Conservation (phyloP, 345 rosid species). For the Viola odorata region DNA sequence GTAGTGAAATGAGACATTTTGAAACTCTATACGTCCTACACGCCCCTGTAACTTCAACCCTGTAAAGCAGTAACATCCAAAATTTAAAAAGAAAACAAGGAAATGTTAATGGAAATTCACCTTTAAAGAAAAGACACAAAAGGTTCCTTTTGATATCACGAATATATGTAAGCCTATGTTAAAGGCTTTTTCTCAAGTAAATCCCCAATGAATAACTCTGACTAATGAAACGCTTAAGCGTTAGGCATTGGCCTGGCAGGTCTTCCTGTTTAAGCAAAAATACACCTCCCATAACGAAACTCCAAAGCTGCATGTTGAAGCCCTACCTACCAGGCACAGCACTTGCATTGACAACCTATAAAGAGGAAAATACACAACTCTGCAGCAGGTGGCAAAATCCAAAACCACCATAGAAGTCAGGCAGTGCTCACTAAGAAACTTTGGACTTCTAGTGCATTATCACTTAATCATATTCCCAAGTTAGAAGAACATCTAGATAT, state of each 20-base stretch:
- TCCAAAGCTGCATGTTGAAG: too few species aligned
- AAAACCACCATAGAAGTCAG: background rate
- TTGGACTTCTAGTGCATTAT: background rate
- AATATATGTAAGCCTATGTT: too few species aligned
- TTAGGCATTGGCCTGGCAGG: too few species aligned
- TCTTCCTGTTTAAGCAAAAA: too few species aligned
- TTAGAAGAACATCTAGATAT: background rate
- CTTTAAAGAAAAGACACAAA: background rate
- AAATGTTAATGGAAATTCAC: background rate
- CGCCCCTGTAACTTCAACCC: slow-evolving; percentile 55
- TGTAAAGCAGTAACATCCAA: slow-evolving; percentile 25
- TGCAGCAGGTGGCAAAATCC: background rate
- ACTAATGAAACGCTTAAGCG: too few species aligned
- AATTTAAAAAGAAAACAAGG: slow-evolving; percentile 15
- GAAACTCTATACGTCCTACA: slow-evolving; percentile 56
- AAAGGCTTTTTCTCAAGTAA: too few species aligned
- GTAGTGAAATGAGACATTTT: slow-evolving; percentile 61
- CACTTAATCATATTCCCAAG: background rate
- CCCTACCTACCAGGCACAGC: too few species aligned
- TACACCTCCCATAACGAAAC: too few species aligned
- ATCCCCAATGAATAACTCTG: too few species aligned
- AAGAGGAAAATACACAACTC: too few species aligned
- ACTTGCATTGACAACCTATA: too few species aligned
- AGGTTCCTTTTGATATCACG: too few species aligned
- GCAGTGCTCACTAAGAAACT: background rate